Evolutionary conservation across 2,329 filamentous ascomycete species (phyloP), one percentile per base, ranked within the genome.

Genomic region (Epichloe bromicola): DNA sequence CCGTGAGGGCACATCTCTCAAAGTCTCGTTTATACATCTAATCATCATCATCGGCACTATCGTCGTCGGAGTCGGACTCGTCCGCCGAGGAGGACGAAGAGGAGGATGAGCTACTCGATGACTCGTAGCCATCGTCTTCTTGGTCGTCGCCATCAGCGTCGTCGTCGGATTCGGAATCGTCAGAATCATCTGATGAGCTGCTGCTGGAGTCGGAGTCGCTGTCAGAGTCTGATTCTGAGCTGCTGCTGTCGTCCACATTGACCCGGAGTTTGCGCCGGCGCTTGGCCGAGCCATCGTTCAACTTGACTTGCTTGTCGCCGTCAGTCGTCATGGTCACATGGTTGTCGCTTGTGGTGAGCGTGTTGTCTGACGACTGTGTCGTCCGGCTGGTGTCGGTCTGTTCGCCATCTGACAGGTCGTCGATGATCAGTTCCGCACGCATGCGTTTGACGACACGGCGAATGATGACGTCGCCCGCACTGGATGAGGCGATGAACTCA

Each of bases 401-500:
- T 20, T 70, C 73, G 46, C 67, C 68, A 48, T 75, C 74, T 1
- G 70, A 73, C n/a, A 83, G 66, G 58, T 78, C 74, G 34, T 73
- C 73, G 36, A 80, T 57, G 33, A 83, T 70, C 55, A 73, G 70
- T 63, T 83, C 79, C 8, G 79, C 76, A 34, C 80, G 76, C 70
- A 82, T 80, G 50, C 80, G 76, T 69, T 80, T 82, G 44, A 80
- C 71, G 48, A 81, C 69, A 26, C 80, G 74, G 51, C 69, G 68
- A 54, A 75, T 72, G 63, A 83, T 72, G 41, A 71, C 68, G 41
- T 69, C 61, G 49, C 69, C 70, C 51, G 80, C 75, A 11, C 73
- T 65, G 14, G 74, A 68, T 50, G 70, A 70, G 34, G 73, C 63
- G 20, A 76, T 67, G 51, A 74, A 78, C 36, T 76, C 71, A 4